Percentiles rank a stretch among this genome's conserved stretches.
Evolutionary conservation across 2,329 filamentous ascomycete species (phyloP).

Genomic region (Cladosporium oxysporum): DNA sequence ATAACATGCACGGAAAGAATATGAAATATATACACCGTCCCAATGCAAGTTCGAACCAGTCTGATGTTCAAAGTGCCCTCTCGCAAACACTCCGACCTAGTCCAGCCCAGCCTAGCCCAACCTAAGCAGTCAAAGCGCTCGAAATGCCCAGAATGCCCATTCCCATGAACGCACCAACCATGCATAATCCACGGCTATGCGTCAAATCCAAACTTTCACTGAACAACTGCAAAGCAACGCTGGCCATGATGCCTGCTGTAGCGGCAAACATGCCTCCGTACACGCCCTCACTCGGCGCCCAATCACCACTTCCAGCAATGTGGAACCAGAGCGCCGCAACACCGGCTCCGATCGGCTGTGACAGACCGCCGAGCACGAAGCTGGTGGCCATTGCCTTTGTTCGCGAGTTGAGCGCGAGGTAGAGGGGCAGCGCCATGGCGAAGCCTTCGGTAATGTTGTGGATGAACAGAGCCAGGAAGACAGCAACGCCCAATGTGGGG

Average conservation of each 20-base stretch:
- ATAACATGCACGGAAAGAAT: neutral
- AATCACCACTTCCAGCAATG: slow-evolving; percentile 55
- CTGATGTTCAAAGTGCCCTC: neutral
- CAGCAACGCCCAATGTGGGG: slow-evolving; percentile 80
- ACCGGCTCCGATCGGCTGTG: slow-evolving; percentile 82
- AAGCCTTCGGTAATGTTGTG: slow-evolving; percentile 99
- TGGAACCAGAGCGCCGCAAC: slow-evolving; percentile 86
- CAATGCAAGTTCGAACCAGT: neutral
- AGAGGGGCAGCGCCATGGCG: slow-evolving; percentile 87
- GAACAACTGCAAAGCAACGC: slow-evolving; percentile 85
- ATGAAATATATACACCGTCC: neutral
- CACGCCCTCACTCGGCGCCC: slow-evolving; percentile 55
- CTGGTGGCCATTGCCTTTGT: slow-evolving; percentile 82
- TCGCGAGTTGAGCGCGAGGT: slow-evolving; percentile 82
- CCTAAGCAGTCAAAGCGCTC: slow-evolving; percentile 72
- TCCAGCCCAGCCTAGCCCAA: neutral
- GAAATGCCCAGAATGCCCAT: slow-evolving; percentile 87
- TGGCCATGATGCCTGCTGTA: slow-evolving; percentile 94
- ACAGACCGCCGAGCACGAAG: slow-evolving; percentile 78
- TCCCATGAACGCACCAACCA: slow-evolving; percentile 77
- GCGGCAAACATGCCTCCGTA: slow-evolving; percentile 84
- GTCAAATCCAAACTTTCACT: slow-evolving; percentile 82
- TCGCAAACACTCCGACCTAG: neutral
- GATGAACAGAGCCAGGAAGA: slow-evolving; percentile 94
- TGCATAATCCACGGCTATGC: slow-evolving; percentile 75